Percentiles rank a stretch among this genome's conserved stretches.
These are phyloP conservation scores for Labyrinthula sp. DNA, from an alignment of 352 stramenopile species.

Conservation along the genomic window DNA sequence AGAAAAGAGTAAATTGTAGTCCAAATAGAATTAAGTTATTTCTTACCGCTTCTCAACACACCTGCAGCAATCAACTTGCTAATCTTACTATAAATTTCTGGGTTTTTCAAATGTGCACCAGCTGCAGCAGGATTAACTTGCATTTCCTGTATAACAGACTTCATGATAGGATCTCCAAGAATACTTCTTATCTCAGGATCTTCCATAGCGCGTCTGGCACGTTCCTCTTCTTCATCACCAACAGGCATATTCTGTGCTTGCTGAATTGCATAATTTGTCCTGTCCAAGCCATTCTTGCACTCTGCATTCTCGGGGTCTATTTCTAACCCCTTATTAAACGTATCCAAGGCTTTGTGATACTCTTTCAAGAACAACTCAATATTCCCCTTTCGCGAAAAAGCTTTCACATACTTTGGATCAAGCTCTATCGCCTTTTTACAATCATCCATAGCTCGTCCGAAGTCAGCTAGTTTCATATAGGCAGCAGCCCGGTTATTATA, in stretches of 20 bases:
- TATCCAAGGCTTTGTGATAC: conserved; percentile 85
- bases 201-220: conserved; percentile 83
- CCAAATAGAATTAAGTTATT: no score
- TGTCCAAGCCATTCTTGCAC: conserved; percentile 80
- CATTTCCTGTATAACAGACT: conserved; percentile 91
- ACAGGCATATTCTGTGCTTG: conserved; percentile 41
- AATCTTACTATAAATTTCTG: conserved; percentile 83
- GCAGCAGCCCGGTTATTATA: conserved; percentile 92
- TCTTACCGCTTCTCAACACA: no score
- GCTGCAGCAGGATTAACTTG: conserved; percentile 71
- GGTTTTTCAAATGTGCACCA: conserved; percentile 72
- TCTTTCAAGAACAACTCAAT: conserved; percentile 99
- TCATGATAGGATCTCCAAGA: conserved; percentile 83
- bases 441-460: conserved; percentile 53
- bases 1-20: no score
- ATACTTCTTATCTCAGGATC: conserved; percentile 97
- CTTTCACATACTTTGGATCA: conserved; percentile 97
- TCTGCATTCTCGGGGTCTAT: conserved; percentile 78
- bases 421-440: conserved; percentile 92
- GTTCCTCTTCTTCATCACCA: conserved; percentile 80
- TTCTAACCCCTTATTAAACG: conserved; percentile 78
- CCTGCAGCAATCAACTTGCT: conserved; percentile 94
- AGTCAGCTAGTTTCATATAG: conserved; percentile 91
- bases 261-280: conserved; percentile 42
- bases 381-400: conserved; percentile 86